phyloP scores from a whole-genome alignment of 1,284 basidiomycete genomes.

The Butyriboletus regius region DNA sequence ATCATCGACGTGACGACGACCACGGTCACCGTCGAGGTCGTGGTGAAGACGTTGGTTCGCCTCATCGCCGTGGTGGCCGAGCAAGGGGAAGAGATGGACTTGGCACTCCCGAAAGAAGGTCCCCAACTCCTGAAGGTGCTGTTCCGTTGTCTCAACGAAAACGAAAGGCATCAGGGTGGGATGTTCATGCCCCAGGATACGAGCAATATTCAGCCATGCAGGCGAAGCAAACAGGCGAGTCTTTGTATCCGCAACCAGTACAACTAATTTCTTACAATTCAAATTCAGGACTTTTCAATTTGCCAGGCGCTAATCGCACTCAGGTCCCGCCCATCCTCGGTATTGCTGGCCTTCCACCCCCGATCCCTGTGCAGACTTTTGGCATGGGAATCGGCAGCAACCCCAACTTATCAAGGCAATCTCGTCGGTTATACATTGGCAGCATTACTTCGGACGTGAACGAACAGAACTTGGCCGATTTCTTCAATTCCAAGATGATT shows the following conservation, averaged over 20 bases:
- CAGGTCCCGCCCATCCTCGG: constrained; percentile 76
- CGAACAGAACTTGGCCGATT: constrained; percentile 80
- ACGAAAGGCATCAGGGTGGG: constrained; percentile 88
- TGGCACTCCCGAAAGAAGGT: constrained; percentile 69
- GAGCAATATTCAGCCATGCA: constrained; percentile 91
- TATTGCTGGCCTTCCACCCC: constrained; percentile 70
- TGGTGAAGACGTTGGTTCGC: constrained; percentile 34
- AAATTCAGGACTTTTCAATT: constrained; percentile 73
- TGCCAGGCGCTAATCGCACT: constrained; percentile 83
- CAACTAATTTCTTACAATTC: constrained; percentile 4
- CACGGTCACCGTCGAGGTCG: constrained; percentile 33
- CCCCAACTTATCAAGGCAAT: constrained; percentile 82
- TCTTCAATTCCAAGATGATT: constrained; percentile 93
- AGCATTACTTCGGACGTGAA: constrained; percentile 89
- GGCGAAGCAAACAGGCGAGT: constrained; percentile 88
- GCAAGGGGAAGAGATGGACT: constrained; percentile 45
- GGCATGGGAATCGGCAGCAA: constrained; percentile 78
- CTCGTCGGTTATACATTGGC: constrained; percentile 90
- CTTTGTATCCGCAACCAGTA: background rate
- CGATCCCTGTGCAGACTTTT: constrained; percentile 73
- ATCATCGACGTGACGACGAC: constrained; percentile 46
- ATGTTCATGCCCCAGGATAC: constrained; percentile 90
- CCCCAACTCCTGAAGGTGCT: constrained; percentile 84
- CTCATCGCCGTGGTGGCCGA: constrained; percentile 35
- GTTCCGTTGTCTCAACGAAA: constrained; percentile 78